Conservation (phyloP, 2,329 filamentous ascomycete genomes). For the Fusarium tjaetaba region DNA sequence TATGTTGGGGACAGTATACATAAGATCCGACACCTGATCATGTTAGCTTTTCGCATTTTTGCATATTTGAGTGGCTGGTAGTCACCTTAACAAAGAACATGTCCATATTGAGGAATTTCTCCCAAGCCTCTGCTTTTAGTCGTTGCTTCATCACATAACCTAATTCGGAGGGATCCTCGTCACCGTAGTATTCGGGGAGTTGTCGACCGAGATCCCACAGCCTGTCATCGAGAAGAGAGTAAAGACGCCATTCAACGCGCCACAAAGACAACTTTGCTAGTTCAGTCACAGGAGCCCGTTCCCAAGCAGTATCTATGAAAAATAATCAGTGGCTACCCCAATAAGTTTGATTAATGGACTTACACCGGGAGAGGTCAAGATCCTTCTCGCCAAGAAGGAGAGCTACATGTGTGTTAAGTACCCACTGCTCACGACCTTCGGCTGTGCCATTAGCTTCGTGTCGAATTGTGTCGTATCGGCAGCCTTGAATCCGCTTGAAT, state of each 20-base stretch:
- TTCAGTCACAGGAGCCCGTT: conserved; percentile 61
- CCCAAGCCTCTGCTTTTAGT: conserved; percentile 61
- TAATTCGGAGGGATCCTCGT: conserved; percentile 56
- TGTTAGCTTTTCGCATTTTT: conserved; percentile 13
- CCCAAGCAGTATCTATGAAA: conserved; percentile 67
- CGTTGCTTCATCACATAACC: conserved; percentile 55
- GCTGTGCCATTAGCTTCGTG: conserved; percentile 61
- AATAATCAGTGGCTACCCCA: conserved; percentile 1
- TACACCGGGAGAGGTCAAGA: conserved; percentile 67
- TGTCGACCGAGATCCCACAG: conserved; percentile 64
- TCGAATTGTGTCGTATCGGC: conserved; percentile 71
- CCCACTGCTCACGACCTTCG: conserved; percentile 72
- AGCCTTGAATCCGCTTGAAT: conserved; percentile 67
- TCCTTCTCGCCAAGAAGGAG: conserved; percentile 73
- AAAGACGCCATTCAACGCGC: conserved; percentile 66
- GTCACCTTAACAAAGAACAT: conserved; percentile 77
- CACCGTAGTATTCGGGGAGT: conserved; percentile 62
- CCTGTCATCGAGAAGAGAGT: conserved; percentile 61
- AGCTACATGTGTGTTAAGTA: conserved; percentile 72
- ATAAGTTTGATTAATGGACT: conserved; percentile 45
- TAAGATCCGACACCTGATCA: conserved; percentile 67
- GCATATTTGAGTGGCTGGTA: conserved; percentile 46
- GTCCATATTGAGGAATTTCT: conserved; percentile 66
- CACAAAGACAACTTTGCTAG: conserved; percentile 69
- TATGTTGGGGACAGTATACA: conserved; percentile 66